A percentile compares a stretch with the other conserved stretches of the same genome.
Conservation (phyloP, 2,329 filamentous ascomycete genomes). For the Ceratocystiopsis sp. region DNA sequence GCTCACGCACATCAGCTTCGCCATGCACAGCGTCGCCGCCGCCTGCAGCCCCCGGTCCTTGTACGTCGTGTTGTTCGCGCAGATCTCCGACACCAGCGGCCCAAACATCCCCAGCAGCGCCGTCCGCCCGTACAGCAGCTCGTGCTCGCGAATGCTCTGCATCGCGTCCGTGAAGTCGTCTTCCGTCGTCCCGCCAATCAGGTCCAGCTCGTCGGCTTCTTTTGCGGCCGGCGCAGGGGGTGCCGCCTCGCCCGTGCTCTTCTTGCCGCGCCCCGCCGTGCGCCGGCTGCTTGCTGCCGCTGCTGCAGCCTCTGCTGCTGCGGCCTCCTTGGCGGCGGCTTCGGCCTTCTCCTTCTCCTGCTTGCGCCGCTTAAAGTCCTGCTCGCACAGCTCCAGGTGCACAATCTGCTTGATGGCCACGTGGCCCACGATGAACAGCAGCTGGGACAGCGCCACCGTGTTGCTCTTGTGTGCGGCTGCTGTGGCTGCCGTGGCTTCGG, state of each 20-base stretch:
- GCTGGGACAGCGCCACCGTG: constrained; percentile 66
- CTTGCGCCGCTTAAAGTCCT: constrained; percentile 95
- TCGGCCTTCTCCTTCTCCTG: constrained; percentile 63
- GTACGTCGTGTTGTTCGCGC: constrained; percentile 85
- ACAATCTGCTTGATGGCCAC: constrained; percentile 98
- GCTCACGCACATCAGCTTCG: constrained; percentile 97
- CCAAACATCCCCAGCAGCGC: constrained; percentile 85
- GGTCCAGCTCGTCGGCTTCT: constrained; percentile 77
- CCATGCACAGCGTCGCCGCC: constrained; percentile 82
- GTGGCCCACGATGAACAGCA: constrained; percentile 89
- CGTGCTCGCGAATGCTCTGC: constrained; percentile 66
- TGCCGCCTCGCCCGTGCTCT: constrained; percentile 25
- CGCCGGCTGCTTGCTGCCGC: constrained; percentile 3
- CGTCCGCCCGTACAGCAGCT: constrained; percentile 65
- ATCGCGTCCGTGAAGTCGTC: constrained; percentile 85
- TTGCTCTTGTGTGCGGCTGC: not conserved
- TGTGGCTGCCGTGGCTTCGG: constrained; percentile 41
- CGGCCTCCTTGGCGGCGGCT: constrained; percentile 26
- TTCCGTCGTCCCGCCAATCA: constrained; percentile 92
- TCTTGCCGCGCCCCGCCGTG: constrained; percentile 15
- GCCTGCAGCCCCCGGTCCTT: constrained; percentile 80
- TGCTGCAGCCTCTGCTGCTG: constrained; percentile 10
- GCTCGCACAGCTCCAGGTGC: constrained; percentile 89
- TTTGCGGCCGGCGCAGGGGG: constrained; percentile 25
- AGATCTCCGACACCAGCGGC: constrained; percentile 81